phyloP scores from a whole-genome alignment of 202 grass and related monocot species.

The Setaria viridis region DNA sequence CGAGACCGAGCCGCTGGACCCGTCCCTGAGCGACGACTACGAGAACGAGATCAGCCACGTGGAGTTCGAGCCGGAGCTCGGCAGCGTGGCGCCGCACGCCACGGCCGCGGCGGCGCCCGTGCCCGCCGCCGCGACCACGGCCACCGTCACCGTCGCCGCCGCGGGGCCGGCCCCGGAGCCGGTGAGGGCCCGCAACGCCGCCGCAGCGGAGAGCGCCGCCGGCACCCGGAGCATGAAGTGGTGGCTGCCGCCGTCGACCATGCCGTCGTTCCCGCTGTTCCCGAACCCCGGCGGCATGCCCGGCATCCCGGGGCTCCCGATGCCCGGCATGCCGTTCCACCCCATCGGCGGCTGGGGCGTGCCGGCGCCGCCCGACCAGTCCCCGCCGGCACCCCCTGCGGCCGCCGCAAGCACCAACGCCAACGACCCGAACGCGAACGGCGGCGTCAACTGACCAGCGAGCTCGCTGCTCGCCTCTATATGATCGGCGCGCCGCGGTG shows the following conservation, averaged over 20 bases:
- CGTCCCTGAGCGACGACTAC: slow-evolving; percentile 44
- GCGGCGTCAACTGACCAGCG: slow-evolving; percentile 35
- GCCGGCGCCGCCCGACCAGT: slow-evolving; percentile 35
- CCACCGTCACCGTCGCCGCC: not conserved
- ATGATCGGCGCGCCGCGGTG: not conserved
- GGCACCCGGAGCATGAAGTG: slow-evolving; percentile 57
- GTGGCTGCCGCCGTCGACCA: slow-evolving; percentile 65
- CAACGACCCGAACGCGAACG: slow-evolving; percentile 11
- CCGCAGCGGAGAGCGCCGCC: not conserved
- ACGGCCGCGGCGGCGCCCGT: not conserved
- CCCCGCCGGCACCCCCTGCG: slow-evolving; percentile 30
- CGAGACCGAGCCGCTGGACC: slow-evolving; percentile 31
- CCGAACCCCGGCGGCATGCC: slow-evolving; percentile 62
- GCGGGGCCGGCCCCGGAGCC: not conserved
- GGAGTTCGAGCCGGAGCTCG: slow-evolving; percentile 60
- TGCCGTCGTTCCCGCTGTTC: slow-evolving; percentile 65
- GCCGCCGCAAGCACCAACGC: not conserved
- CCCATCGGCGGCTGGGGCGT: slow-evolving; percentile 48
- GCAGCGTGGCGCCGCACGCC: not conserved
- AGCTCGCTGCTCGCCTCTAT: not conserved
- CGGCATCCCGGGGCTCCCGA: slow-evolving; percentile 36
- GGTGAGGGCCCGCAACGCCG: not conserved
- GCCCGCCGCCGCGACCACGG: not conserved
- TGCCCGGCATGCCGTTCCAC: slow-evolving; percentile 55
- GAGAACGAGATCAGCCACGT: slow-evolving; percentile 57